A percentile compares a stretch with the other conserved stretches of the same genome.
These are phyloP conservation scores for Aspergillus melleus DNA, from an alignment of 2,329 filamentous ascomycete species.

Conservation along the genomic window DNA sequence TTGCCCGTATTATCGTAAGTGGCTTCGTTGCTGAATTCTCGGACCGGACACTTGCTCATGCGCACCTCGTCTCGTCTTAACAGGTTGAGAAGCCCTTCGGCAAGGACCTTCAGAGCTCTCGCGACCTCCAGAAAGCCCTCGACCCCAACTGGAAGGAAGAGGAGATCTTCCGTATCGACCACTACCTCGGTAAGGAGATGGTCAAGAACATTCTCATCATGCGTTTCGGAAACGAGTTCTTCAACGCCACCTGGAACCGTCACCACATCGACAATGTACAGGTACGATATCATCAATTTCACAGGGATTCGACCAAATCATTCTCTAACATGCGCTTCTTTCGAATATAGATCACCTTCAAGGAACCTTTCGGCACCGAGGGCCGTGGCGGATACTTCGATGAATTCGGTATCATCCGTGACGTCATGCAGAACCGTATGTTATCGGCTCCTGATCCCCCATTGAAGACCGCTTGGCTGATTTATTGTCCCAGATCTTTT, in stretches of 20 bases:
- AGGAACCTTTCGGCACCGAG: constrained; percentile 98
- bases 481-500: constrained; percentile 65
- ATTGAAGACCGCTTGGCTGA: constrained; percentile 13
- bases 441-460: constrained; percentile 12
- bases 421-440: constrained; percentile 97
- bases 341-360: constrained; percentile 76
- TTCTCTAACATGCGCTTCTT: not conserved
- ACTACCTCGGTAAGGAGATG: constrained; percentile 99
- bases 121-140: constrained; percentile 90
- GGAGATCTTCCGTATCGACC: constrained; percentile 98
- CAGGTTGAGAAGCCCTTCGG: constrained; percentile 99
- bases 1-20: constrained; percentile 89
- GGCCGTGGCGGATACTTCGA: constrained; percentile 98
- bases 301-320: not conserved
- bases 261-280: constrained; percentile 99
- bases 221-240: constrained; percentile 97
- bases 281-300: constrained; percentile 38
- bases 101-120: constrained; percentile 91
- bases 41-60: constrained; percentile 19
- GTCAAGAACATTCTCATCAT: constrained; percentile 99
- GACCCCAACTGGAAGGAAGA: constrained; percentile 99
- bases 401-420: constrained; percentile 98
- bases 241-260: constrained; percentile 97
- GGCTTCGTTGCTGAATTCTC: not conserved
- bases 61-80: constrained; percentile 6